phyloP scores from a whole-genome alignment of 345 rosid species.

The Geranium rotundifolium region DNA sequence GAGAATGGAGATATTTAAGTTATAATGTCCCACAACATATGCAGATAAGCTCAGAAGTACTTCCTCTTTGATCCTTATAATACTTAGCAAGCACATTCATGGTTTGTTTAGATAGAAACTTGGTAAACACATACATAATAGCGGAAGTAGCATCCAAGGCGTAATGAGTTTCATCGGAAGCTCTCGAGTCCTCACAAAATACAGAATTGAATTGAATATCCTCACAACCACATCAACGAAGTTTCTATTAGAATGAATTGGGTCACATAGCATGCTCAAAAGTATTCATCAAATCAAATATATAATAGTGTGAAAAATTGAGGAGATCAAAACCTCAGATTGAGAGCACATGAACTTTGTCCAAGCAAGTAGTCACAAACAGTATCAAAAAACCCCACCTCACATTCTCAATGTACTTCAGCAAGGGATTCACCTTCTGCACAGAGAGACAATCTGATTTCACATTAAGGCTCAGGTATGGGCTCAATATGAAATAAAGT shows the following conservation, averaged over 20 bases:
- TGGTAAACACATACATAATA: slow-evolving; percentile 42
- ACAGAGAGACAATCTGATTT: slow-evolving; percentile 5
- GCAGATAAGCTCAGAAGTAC: slow-evolving; percentile 7
- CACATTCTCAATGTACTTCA: slow-evolving; percentile 73
- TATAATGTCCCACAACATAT: background rate
- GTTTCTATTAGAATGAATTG: background rate
- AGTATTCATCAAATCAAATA: background rate
- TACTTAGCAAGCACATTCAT: slow-evolving; percentile 35
- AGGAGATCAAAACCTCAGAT: slow-evolving; percentile 51
- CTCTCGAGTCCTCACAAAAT: slow-evolving; percentile 13
- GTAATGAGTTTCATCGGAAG: slow-evolving; percentile 34
- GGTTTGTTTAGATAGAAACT: slow-evolving; percentile 34
- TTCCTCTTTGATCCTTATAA: slow-evolving; percentile 38
- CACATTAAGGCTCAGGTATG: background rate
- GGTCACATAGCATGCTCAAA: no score
- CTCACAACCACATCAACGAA: background rate
- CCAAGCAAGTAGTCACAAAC: slow-evolving; percentile 77
- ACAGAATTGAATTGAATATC: background rate
- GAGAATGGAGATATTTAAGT: background rate
- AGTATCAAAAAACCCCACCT: slow-evolving; percentile 69
- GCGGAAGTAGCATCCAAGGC: slow-evolving; percentile 75
- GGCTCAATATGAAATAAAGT: background rate
- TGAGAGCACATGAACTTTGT: slow-evolving; percentile 71
- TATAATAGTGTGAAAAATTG: background rate
- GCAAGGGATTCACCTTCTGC: slow-evolving; percentile 96